A percentile compares a stretch with the other conserved stretches of the same genome.
These are phyloP conservation scores for Lactarius akahatsu DNA, from an alignment of 768 basidiomycete genomes.

Conservation along the genomic window DNA sequence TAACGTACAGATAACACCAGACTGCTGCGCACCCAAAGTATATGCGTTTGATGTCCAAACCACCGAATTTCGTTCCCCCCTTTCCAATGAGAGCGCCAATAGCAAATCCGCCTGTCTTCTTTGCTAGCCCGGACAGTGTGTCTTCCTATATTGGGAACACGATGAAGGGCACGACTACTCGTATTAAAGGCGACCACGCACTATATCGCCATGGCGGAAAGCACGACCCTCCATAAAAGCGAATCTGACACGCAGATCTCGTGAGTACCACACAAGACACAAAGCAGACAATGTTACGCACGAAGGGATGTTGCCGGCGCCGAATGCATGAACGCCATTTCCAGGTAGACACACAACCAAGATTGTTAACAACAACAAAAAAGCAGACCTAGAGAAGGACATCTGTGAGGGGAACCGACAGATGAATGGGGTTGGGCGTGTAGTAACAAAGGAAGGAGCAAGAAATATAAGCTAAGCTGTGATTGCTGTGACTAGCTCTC, in stretches of 20 bases:
- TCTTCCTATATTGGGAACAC: constrained; percentile 57
- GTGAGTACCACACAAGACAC: not conserved
- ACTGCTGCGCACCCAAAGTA: constrained; percentile 65
- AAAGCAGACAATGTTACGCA: constrained; percentile 8
- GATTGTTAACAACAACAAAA: constrained; percentile 46
- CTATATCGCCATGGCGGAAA: constrained; percentile 88
- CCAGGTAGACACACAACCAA: constrained; percentile 54
- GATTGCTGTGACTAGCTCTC: not conserved
- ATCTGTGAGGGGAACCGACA: not conserved
- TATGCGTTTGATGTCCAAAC: constrained; percentile 79
- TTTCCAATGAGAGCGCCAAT: constrained; percentile 55
- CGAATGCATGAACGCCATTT: constrained; percentile 69
- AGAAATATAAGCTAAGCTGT: not conserved
- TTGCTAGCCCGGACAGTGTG: constrained; percentile 56
- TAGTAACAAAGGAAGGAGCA: not conserved
- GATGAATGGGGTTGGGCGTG: not conserved
- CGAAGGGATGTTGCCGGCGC: constrained; percentile 81
- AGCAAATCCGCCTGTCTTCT: constrained; percentile 58
- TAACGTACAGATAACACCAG: not conserved
- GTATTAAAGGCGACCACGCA: constrained; percentile 33
- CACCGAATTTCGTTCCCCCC: constrained; percentile 65
- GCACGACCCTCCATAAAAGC: constrained; percentile 85
- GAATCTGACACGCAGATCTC: constrained; percentile 45
- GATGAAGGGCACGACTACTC: not conserved
- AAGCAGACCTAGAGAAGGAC: constrained; percentile 20